A percentile compares a stretch with the other conserved stretches of the same genome.
phyloP scores from a whole-genome alignment of 768 basidiomycete species.

The Goffeauzyma gilvescens region DNA sequence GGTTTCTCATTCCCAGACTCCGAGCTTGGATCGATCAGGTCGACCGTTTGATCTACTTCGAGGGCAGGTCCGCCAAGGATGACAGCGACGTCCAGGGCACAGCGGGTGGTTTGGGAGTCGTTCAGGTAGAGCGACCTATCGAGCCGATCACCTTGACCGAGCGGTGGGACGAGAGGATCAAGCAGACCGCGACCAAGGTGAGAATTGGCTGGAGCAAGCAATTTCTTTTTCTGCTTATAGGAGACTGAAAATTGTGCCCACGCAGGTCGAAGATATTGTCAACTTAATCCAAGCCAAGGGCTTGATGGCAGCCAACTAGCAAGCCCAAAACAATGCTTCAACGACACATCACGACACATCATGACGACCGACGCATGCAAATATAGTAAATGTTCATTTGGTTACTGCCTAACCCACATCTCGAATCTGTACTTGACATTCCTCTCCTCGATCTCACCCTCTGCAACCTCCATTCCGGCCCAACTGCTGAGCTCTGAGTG shows the following conservation, averaged over 20 bases:
- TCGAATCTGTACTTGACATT: slow-evolving; percentile 76
- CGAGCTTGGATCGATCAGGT: slow-evolving; percentile 92
- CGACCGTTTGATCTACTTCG: slow-evolving; percentile 82
- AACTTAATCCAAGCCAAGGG: slow-evolving; percentile 7
- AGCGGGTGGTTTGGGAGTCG: slow-evolving; percentile 77
- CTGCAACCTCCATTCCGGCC: slow-evolving; percentile 60
- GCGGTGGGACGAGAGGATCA: slow-evolving; percentile 87
- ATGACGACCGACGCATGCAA: no score
- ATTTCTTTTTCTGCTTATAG: neutral
- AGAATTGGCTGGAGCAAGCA: neutral
- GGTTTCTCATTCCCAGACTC: slow-evolving; percentile 31
- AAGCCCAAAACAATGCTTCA: no score
- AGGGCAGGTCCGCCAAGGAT: slow-evolving; percentile 47
- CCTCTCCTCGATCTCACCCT: slow-evolving; percentile 61
- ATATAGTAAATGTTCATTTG: neutral
- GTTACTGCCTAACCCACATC: slow-evolving; percentile 54
- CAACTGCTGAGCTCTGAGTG: slow-evolving; percentile 53
- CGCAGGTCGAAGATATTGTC: slow-evolving; percentile 10
- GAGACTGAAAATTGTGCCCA: neutral
- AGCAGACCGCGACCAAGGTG: slow-evolving; percentile 70
- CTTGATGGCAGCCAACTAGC: neutral
- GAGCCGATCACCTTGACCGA: slow-evolving; percentile 64
- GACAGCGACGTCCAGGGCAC: slow-evolving; percentile 87
- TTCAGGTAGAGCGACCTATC: slow-evolving; percentile 66
- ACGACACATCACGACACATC: no score